Percentiles rank a stretch among this genome's conserved stretches.
Evolutionary conservation across 2,329 filamentous ascomycete species (phyloP).

Genomic region (Lasiodiplodia sp.): DNA sequence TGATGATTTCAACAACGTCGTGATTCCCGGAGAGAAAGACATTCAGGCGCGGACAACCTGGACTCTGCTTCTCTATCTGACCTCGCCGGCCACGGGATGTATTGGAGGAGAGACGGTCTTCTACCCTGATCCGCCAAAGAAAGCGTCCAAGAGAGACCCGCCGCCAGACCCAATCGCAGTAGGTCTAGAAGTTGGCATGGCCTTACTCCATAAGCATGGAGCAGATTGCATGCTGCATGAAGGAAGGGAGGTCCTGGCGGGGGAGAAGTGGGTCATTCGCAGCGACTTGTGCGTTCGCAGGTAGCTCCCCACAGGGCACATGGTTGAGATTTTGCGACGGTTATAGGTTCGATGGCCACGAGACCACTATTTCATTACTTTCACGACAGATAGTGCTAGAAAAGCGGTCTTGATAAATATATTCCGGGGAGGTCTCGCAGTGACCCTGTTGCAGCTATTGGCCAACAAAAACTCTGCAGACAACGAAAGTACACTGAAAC

Average conservation of each 20-base stretch:
- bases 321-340: too few relatives aligned
- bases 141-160: constrained; percentile 49
- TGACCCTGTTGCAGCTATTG: background rate
- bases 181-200: constrained; percentile 80
- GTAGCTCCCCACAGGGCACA: constrained; percentile 37
- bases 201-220: constrained; percentile 87
- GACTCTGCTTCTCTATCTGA: constrained; percentile 89
- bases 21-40: constrained; percentile 52
- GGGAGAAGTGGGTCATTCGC: constrained; percentile 90
- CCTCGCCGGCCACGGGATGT: constrained; percentile 76
- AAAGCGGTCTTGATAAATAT: background rate
- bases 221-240: constrained; percentile 90
- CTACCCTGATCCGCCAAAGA: constrained; percentile 71
- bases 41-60: constrained; percentile 77
- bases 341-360: too few relatives aligned
- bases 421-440: background rate
- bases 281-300: constrained; percentile 78
- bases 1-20: constrained; percentile 82
- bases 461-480: background rate
- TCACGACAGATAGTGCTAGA: background rate
- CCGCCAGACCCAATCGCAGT: constrained; percentile 71
- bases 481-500: background rate
- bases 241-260: constrained; percentile 76
- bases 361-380: background rate
- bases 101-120: constrained; percentile 90